Base-by-base conservation (phyloP, 805 yeast species). In the Candida chilensis region DNA sequence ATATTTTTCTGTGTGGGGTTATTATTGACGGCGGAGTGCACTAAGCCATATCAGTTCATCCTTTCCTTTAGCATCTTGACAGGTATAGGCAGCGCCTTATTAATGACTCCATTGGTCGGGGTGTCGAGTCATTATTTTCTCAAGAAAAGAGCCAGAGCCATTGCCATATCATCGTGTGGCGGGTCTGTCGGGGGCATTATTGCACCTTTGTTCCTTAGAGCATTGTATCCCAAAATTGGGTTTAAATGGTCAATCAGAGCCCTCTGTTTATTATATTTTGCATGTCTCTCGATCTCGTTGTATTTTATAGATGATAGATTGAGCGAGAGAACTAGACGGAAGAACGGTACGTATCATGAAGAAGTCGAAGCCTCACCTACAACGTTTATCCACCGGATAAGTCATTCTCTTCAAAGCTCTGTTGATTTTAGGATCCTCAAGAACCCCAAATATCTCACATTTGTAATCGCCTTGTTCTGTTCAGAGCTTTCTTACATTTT, bases 241-340 rank as follows among this genome's bases (percentile, higher is more conserved):
- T 71, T 68, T 40, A 57, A 53, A 8, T 73, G 79, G 78, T 64
- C 73, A 3, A 54, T 68, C 27, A 54, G 80, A 30, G 52, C 61
- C 11, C 47, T 71, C 28, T 71, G 71, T 0, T 62, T 73, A 37
- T 44, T 71, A 8, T 66, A 68, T 35, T 39, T 63, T 4, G 57
- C 44, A 5, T 60, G 13, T 11, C 7, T 22, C 13, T 22, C 13
- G 12, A 11, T 22, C 13, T 12, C 11, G 12, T 12, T n/a, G 11
- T 15, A 15, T 22, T 7, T n/a, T n/a, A n/a, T n/a, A n/a, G n/a
- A n/a, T n/a, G n/a, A n/a, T n/a, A 28, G 16, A 32, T 25, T 19
- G 36, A 36, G 28, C 24, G 28, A n/a, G n/a, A n/a, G n/a, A n/a
- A n/a, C n/a, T n/a, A n/a, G n/a, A n/a, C n/a, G n/a, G n/a, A n/a